Evolutionary conservation across 73 alveolate genomes (phyloP), one percentile per base, ranked within the genome.

Genomic region (Paramecium caudatum): DNA sequence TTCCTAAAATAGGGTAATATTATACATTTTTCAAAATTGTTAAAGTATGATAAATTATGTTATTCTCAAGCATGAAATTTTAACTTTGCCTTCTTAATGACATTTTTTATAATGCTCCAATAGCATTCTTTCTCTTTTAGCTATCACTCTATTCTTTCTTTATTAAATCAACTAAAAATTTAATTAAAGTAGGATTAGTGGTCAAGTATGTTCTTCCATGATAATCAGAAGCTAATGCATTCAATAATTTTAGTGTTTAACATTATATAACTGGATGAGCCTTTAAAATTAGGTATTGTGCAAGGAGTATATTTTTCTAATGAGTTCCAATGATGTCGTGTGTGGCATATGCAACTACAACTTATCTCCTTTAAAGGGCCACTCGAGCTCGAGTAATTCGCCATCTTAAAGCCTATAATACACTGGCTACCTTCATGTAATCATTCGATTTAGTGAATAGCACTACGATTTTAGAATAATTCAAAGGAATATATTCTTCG

Each of bases 41-140:
- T 3, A 95, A 98, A 10, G 96, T 96, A 96, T 98, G 96, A 91
- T 97, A 95, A 15, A 98, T 98, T 82, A 98, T 94, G 81, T 98
- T 96, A 50, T 95, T 94, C 69, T 98, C 95, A 34, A 98, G 95
- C 98, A 98, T 96, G 41, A 91, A 91, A 70, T 93, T 91, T 74
- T 98, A 97, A n/a, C 99, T 98, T 47, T 95, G 92, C 55, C 97
- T 91, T 41, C 99, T 91, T 36, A 98, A 93, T 1, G 99, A 97
- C 49, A 98, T 91, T 86, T 98, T 98, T 86, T 98, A 95, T 36
- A 98, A 95, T 30, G 98, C 94, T 8, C 99, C 99, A 23, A 98
- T 82, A 39, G 99, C 97, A 70, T 96, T 96, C 82, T 96, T 95
- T 45, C 99, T 70, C 16, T 92, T 90, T 65, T 94, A 91, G 21